Percentiles rank a stretch among this genome's conserved stretches.
phyloP scores from a whole-genome alignment of 345 rosid species.

The Cardamine occulta region DNA sequence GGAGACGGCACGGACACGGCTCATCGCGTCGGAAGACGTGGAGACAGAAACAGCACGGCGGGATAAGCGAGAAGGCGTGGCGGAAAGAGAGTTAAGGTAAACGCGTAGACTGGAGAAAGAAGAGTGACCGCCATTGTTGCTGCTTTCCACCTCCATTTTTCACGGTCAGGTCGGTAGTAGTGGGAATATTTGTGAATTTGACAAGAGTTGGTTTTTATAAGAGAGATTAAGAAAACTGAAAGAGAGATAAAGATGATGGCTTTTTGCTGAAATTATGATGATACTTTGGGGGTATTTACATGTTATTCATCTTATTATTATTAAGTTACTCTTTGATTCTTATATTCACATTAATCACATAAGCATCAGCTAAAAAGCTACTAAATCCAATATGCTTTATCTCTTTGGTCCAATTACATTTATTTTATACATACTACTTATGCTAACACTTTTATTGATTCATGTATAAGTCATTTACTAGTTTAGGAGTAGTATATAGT shows the following conservation, averaged over 20 bases:
- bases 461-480: background rate
- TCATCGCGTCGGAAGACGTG: constrained; percentile 73
- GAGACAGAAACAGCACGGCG: constrained; percentile 75
- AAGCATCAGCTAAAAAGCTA: constrained; percentile 31
- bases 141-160: constrained; percentile 39
- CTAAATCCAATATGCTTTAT: constrained; percentile 30
- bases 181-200: constrained; percentile 32
- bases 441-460: constrained; percentile 33
- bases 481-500: constrained; percentile 25
- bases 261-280: constrained; percentile 23
- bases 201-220: constrained; percentile 30
- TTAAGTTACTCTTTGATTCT: constrained; percentile 19
- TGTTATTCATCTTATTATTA: background rate
- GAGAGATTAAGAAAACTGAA: constrained; percentile 27
- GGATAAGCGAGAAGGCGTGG: constrained; percentile 71
- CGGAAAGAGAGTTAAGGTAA: constrained; percentile 65
- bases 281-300: background rate
- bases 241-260: constrained; percentile 32
- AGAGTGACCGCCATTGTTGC: constrained; percentile 44
- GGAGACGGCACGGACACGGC: constrained; percentile 57
- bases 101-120: constrained; percentile 65
- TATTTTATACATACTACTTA: background rate
- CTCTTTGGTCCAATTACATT: constrained; percentile 28
- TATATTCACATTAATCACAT: constrained; percentile 36
- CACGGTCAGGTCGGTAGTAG: constrained; percentile 6